A percentile compares a stretch with the other conserved stretches of the same genome.
Conservation (phyloP, 352 stramenopile species). For the Globisporangium paddicum region DNA sequence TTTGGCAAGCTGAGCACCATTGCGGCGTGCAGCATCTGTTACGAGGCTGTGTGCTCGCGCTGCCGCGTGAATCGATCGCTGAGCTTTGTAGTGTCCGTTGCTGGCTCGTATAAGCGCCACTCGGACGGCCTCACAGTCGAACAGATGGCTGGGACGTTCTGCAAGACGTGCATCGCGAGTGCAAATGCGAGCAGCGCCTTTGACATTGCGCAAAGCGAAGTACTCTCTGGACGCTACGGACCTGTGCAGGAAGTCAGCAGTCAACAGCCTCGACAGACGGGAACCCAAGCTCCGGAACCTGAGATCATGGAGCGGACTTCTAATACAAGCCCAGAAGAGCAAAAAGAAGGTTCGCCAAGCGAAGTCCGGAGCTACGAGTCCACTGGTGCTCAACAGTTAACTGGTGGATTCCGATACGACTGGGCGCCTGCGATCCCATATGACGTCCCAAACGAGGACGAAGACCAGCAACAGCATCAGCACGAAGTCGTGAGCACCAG, state of each 20-base stretch:
- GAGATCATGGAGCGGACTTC: not conserved
- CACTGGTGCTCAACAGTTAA: not conserved
- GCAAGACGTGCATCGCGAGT: conserved; percentile 23
- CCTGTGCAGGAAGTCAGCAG: not conserved
- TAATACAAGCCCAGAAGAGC: not conserved
- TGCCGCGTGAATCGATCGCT: conserved; percentile 23
- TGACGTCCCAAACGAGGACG: not conserved
- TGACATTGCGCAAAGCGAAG: conserved; percentile 19
- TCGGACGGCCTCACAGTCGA: conserved; percentile 8
- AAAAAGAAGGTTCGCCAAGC: not conserved
- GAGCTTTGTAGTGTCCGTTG: conserved; percentile 14
- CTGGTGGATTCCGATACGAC: not conserved
- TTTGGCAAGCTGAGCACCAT: conserved; percentile 21
- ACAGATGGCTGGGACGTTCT: conserved; percentile 19
- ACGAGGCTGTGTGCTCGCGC: conserved; percentile 20
- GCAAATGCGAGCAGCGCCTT: conserved; percentile 15
- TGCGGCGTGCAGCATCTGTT: conserved; percentile 22
- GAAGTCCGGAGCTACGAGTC: not conserved
- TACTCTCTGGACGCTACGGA: conserved; percentile 15
- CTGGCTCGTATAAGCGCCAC: not conserved
- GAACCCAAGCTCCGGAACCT: not conserved
- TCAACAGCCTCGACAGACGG: not conserved
- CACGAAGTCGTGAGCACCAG: not conserved
- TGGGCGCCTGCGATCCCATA: conserved; percentile 8
- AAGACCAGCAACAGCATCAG: not conserved